A percentile compares a stretch with the other conserved stretches of the same genome.
These are phyloP conservation scores for Penicillium egyptiacum DNA, from an alignment of 495 filamentous ascomycete species.

Conservation along the genomic window DNA sequence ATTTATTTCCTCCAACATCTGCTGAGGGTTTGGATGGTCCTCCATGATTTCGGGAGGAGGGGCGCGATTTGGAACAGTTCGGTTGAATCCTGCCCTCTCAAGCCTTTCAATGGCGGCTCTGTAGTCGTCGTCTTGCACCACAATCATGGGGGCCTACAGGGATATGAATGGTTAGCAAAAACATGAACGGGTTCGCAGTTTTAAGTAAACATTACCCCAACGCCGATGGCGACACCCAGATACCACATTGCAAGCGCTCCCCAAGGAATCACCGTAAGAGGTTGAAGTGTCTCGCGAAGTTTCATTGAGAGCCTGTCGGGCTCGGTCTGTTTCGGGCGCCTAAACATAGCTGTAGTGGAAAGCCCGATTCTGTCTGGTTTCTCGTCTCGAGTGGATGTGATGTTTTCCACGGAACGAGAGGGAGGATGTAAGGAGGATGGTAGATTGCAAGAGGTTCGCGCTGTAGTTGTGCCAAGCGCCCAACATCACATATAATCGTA, in stretches of 20 bases:
- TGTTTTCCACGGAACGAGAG: no score
- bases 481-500: no score
- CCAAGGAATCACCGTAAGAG: constrained; percentile 20
- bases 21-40: constrained; percentile 19
- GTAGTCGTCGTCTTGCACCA: constrained; percentile 28
- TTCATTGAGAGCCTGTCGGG: constrained; percentile 18
- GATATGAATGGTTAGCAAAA: constrained; percentile 14
- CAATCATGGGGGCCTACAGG: constrained; percentile 21
- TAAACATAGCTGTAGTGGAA: constrained; percentile 1
- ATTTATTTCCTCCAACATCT: constrained; percentile 22
- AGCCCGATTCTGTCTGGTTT: no score
- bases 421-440: no score
- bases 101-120: constrained; percentile 20
- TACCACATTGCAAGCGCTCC: constrained; percentile 22
- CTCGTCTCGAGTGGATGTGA: no score
- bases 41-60: constrained; percentile 23
- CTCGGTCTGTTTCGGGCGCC: constrained; percentile 19
- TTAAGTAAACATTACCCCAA: constrained; percentile 17
- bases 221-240: constrained; percentile 23
- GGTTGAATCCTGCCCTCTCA: constrained; percentile 19
- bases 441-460: no score
- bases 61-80: constrained; percentile 19
- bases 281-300: constrained; percentile 16
- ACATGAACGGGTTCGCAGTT: no score
- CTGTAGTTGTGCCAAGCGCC: no score